Evolutionary conservation across 1,284 basidiomycete genomes (phyloP).

Genomic region (Sporisorium iseilematis-ciliati): DNA sequence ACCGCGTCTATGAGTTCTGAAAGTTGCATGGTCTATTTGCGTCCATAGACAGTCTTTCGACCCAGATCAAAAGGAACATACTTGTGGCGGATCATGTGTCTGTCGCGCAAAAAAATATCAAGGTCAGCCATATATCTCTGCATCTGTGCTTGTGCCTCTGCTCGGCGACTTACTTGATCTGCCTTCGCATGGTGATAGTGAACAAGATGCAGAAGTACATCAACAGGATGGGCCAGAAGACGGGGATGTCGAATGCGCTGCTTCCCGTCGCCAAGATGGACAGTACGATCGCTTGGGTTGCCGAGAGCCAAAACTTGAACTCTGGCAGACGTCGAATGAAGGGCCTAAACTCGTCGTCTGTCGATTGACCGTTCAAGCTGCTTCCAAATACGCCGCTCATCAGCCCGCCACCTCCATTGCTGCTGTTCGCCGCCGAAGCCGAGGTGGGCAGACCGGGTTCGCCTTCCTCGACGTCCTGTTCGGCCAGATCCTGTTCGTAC

Average conservation of each 20-base stretch:
- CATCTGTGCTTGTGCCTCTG: no score
- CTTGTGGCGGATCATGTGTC: conserved; percentile 99
- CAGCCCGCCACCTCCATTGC: conserved; percentile 41
- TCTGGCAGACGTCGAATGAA: conserved; percentile 96
- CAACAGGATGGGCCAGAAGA: conserved; percentile 97
- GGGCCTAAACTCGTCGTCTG: conserved; percentile 73
- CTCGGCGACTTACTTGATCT: conserved; percentile 68
- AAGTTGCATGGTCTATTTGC: conserved; percentile 27
- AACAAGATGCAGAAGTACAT: conserved; percentile 76
- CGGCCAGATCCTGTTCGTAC: conserved; percentile 88
- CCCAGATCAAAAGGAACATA: conserved; percentile 88
- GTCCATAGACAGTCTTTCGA: conserved; percentile 75
- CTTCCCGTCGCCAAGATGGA: conserved; percentile 74
- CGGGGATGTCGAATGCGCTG: conserved; percentile 86
- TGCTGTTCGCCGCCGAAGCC: conserved; percentile 1
- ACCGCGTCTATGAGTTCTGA: no score
- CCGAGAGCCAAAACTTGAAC: conserved; percentile 90
- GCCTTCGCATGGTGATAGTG: conserved; percentile 70
- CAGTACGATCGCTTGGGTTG: conserved; percentile 87
- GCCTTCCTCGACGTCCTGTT: conserved; percentile 95
- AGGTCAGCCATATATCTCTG: no score
- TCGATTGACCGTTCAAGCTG: conserved; percentile 70
- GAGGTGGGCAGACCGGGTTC: conserved; percentile 73
- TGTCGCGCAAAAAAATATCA: conserved; percentile 67
- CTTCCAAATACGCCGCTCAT: conserved; percentile 69